These are phyloP conservation scores for Berkeleyomyces basicola DNA, from an alignment of 2,329 filamentous ascomycete species.

Conservation along the genomic window DNA sequence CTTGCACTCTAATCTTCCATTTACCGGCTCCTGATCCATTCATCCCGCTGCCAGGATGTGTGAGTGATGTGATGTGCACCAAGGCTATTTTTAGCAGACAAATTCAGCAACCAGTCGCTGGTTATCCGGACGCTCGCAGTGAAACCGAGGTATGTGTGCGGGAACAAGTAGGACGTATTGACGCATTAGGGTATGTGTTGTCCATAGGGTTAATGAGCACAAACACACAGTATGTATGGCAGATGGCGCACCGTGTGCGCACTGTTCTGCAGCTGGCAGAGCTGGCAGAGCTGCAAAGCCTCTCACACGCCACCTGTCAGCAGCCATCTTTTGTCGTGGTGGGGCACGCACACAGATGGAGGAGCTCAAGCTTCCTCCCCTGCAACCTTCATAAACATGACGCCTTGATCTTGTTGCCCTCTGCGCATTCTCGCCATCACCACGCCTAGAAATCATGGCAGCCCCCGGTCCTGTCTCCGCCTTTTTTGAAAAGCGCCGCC, in stretches of 20 bases:
- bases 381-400: background rate
- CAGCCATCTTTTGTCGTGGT: no score
- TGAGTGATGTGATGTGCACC: background rate
- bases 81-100: background rate
- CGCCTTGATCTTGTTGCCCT: background rate
- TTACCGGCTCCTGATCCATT: background rate
- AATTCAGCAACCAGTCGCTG: no score
- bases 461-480: background rate
- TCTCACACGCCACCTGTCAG: background rate
- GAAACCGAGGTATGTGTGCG: no score
- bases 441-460: background rate
- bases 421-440: background rate
- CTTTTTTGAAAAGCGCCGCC: conserved; percentile 32
- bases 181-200: no score
- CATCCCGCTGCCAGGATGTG: background rate
- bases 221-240: background rate
- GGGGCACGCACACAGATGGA: no score
- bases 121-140: no score
- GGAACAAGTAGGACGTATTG: no score
- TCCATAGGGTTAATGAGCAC: no score
- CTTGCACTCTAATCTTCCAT: background rate
- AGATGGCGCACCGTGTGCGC: background rate
- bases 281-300: background rate
- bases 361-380: background rate
- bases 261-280: background rate